Conservation (phyloP, 306 rosid genomes). For the Hylodesmum podocarpum region DNA sequence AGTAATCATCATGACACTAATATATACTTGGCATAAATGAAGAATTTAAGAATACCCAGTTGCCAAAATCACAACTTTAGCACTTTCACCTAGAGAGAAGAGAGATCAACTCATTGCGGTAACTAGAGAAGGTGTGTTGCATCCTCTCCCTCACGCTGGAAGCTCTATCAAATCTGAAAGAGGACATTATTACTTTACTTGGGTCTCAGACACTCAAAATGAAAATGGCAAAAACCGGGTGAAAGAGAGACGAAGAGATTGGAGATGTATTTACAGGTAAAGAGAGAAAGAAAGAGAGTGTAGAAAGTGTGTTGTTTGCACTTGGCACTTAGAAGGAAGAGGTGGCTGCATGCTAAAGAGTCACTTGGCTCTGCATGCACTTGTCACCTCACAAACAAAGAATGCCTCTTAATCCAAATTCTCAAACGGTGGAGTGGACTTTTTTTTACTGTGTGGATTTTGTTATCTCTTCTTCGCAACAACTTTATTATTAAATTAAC, state of each 20-base stretch:
- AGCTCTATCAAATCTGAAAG: not conserved
- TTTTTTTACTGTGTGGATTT: not conserved
- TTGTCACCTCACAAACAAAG: not conserved
- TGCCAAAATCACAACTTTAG: not conserved
- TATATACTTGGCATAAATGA: not conserved
- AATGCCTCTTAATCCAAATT: constrained; percentile 7
- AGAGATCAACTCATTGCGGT: constrained; percentile 39
- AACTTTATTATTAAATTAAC: too few relatives aligned
- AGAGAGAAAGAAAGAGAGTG: not conserved
- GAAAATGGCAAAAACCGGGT: not conserved
- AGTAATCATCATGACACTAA: not conserved
- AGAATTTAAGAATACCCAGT: not conserved
- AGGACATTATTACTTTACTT: not conserved
- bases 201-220: too few relatives aligned
- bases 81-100: constrained; percentile 43
- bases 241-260: not conserved
- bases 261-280: not conserved
- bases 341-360: constrained; percentile 9
- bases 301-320: constrained; percentile 31
- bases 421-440: constrained; percentile 23
- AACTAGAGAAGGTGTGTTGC: constrained; percentile 31
- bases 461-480: not conserved
- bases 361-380: not conserved
- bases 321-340: constrained; percentile 28
- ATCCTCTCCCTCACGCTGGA: constrained; percentile 36